Evolutionary conservation across 2,329 filamentous ascomycete genomes (phyloP), one percentile per base, ranked within the genome.

Genomic region (Chalara sp.): DNA sequence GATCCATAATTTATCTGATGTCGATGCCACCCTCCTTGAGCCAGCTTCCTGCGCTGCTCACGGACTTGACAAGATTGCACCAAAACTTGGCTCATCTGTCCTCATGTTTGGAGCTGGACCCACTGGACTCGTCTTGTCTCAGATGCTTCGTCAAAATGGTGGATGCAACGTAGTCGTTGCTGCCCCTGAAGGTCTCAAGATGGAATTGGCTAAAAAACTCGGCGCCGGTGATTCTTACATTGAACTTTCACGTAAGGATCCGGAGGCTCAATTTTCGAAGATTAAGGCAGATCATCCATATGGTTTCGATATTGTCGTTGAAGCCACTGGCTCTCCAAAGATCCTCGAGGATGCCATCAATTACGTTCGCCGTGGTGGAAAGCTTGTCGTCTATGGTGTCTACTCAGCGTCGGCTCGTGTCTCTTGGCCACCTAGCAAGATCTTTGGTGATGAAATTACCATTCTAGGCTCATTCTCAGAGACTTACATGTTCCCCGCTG

Each of bases 391-490:
- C 53, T 88, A 87, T 57, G 84, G 61, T 53, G 85, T 89, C 30
- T 89, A 88, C 65, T 71, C 78, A 56, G 78, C 73, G 56, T 68
- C 76, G 31, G 83, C 79, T 50, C 76, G 76, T 46, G 83, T 89
- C 32, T 74, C 77, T 4, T 87, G 84, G 82, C 73, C 81, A 5
- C 85, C 85, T n/a, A 75, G 77, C 65, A 85, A 84, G 72, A 88
- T 89, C 61, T 87, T 71, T 58, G 73, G 73, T 41, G 73, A 78
- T 56, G 84, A 88, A 67, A 85, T 89, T 59, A 87, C 83, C 58
- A 86, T 89, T 58, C 71, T 88, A 49, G 84, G 84, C 30, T 84
- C 80, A 48, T 89, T 88, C 71, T 86, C 81, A 45, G 84, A 87
- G 67, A 85, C 82, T 29, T 85, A 82, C 69, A 86, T 84, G 75